Evolutionary conservation across 164 flowering plant genomes (phyloP), one percentile per base, ranked within the genome.

Genomic region (Chimonanthus salicifolius): DNA sequence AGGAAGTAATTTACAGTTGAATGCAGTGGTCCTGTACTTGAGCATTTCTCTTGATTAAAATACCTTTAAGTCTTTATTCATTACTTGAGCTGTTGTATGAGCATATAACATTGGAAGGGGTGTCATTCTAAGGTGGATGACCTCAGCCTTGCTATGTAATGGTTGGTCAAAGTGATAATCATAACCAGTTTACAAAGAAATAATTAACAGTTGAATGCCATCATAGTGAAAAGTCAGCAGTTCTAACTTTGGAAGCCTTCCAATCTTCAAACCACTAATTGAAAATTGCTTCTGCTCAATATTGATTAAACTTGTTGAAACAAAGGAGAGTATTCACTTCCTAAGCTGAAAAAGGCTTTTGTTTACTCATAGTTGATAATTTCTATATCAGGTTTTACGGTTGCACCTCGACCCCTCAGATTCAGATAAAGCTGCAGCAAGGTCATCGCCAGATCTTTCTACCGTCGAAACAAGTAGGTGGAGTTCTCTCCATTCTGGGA

Each of bases 331-430:
- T 9, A 54, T 4, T n/a, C 60, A 3, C n/a, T 3, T 54, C 16
- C 16, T 54, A 11, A 11, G 16, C 10, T n/a, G 16, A 54, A 54
- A 54, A 54, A 33, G 33, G 33, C 33, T 54, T 54, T 54, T 13
- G 60, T 54, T 54, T n/a, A 10, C 60, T 54, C 16, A 54, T 54
- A n/a, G 60, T 1, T 72, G 60, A 47, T 62, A 16, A 65, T 44
- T 73, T 6, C 3, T 49, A 58, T 63, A 71, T 76, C n/a, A 94
- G 98, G 94, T 89, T 64, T 75, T 94, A 72, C 87, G 90, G 84
- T 76, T 94, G 78, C 94, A 91, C 74, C 78, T 94, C 66, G 95
- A 91, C 64, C 80, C 78, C 67, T 75, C 84, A 15, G 90, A 87
- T n/a, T 71, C 83, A 11, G 68, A 67, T 58, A 72, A 81, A 71